Evolutionary conservation across 768 basidiomycete genomes (phyloP), one percentile per base, ranked within the genome.

Genomic region (Pleurotus pulmonarius): DNA sequence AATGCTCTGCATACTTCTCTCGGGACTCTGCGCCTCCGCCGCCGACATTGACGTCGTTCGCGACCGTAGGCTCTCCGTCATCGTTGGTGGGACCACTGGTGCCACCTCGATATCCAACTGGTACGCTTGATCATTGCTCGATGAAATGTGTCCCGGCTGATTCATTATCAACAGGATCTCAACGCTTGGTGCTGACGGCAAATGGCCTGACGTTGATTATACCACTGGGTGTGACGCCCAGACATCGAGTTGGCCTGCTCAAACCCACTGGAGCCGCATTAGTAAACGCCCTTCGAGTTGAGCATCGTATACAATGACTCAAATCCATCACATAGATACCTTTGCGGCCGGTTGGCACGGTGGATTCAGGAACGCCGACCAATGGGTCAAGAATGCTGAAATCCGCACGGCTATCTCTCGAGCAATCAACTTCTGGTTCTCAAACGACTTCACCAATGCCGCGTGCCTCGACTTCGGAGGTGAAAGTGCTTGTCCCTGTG

Each of bases 161-260:
- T 16, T 51, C 9, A n/a, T 37, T 4, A 15, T 34, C 9, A 3
- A 34, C 24, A 74, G 73, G 73, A 44, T 73, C 11, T 58, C 63
- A 12, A 64, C 70, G 5, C 64, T 75, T 6, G 66, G 64, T 20
- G n/a, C 69, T 4, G 58, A 70, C 43, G 75, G 74, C 4, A 74
- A 71, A 64, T 80, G 80, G 79, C 73, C 75, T 0, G 75, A 71
- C 55, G 67, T 85, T 1, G 72, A 83, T 60, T 83, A 83, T 58
- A 73, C 78, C 0, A 65, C 78, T 3, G 83, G 83, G 1, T 85
- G 83, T 58, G 60, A 59, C 43, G 83, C 77, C 8, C 76, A 71
- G 55, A 68, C 73, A 5, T 82, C 80, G 13, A 85, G 81, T 59
- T 85, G 83, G 83, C 83, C 82, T 24, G 83, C 83, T 1, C 72